Percentiles rank a stretch among this genome's conserved stretches.
Conservation (phyloP, 2,329 filamentous ascomycete genomes). For the Ophiostoma montium region DNA sequence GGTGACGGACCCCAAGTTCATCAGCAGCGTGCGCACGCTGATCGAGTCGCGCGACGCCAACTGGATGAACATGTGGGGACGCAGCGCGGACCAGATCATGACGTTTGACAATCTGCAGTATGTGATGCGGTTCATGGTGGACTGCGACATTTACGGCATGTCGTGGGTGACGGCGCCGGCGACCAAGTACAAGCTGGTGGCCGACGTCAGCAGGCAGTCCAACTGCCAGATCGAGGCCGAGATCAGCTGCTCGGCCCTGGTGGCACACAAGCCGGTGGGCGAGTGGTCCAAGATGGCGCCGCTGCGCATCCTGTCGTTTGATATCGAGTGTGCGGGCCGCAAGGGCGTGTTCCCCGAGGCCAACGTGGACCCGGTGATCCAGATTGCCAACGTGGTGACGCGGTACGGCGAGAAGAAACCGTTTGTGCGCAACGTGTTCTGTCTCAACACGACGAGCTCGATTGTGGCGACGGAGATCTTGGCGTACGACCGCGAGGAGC, state of each 20-base stretch:
- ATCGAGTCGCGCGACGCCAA: constrained; percentile 70
- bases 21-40: constrained; percentile 57
- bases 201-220: constrained; percentile 56
- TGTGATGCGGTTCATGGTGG: constrained; percentile 92
- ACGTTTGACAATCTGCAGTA: constrained; percentile 97
- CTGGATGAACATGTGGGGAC: constrained; percentile 77
- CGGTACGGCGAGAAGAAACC: constrained; percentile 90
- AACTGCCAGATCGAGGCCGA: constrained; percentile 94
- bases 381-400: constrained; percentile 94
- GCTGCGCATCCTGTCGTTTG: constrained; percentile 81
- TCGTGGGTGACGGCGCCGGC: constrained; percentile 86
- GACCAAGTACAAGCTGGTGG: constrained; percentile 57
- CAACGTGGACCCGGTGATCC: constrained; percentile 83
- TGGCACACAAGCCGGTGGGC: constrained; percentile 76
- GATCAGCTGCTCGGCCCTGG: constrained; percentile 67
- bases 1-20: constrained; percentile 76
- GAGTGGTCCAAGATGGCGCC: constrained; percentile 99
- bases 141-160: constrained; percentile 89
- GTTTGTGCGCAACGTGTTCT: constrained; percentile 94
- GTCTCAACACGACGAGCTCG: constrained; percentile 75
- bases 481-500: constrained; percentile 65
- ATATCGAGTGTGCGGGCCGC: constrained; percentile 95
- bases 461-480: constrained; percentile 93
- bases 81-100: constrained; percentile 54
- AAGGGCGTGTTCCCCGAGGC: constrained; percentile 97